Base-by-base conservation (phyloP, 2,329 filamentous ascomycete species). In the Nemania sp. region DNA sequence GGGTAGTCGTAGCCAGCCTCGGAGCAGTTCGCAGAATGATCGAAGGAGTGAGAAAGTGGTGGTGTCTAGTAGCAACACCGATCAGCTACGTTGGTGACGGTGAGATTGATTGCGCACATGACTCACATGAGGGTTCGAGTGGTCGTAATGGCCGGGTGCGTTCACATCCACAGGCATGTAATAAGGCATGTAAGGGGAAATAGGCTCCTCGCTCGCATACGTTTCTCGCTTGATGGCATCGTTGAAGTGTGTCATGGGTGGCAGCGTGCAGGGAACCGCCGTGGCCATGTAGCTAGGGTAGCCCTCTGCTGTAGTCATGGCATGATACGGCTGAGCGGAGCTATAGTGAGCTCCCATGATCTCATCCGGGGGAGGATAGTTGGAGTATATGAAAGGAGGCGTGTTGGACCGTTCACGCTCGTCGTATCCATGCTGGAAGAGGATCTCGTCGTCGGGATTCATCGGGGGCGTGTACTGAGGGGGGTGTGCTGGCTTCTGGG, bases 61-160 rank as follows among this genome's bases (percentile, higher is more conserved):
- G 92, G 92, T 80, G 92, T 93, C 92, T 94, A 82, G 75, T 73
- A 79, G 76, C 74, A 70, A 64, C 70, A 80, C 78, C 79, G 79
- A 82, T 87, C 84, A 86, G 86, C 83, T 83, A 81, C 79, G 79
- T 77, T 78, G 74, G 75, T 80, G 79, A 79, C 79, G 79, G 75
- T 79, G 77, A 79, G 79, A 79, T 74, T 78, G 76, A 76, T 80
- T 77, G 77, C 82, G 82, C 76, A 79, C 83, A 79, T 82, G 82
- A 90, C 89, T 91, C 90, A 94, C 92, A 88, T 92, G 90, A 86
- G 90, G 88, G 81, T 88, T 87, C 79, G 88, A 87, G 74, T 89
- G 84, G 78, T 91, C 88, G 83, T 92, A 93, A 27, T 87, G 83
- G 73, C 87, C 85, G 66, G 84, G 82, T 67, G 84, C 81, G 77